phyloP scores from a whole-genome alignment of 108 stramenopile species.

The Epithemia pelagica region DNA sequence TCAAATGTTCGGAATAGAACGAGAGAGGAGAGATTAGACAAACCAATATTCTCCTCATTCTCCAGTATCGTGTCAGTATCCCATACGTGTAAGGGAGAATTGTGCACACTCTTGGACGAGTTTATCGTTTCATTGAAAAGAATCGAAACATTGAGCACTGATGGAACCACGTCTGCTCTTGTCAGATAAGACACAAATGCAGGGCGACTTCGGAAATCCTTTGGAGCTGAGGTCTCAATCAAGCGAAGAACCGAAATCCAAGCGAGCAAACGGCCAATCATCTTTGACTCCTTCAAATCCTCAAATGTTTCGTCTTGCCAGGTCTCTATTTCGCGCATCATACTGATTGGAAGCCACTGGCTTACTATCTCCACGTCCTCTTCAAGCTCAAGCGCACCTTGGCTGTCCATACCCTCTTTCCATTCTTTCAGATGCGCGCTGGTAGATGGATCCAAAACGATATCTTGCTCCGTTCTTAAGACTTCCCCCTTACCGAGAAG shows the following conservation, averaged over 20 bases:
- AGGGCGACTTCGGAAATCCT: slow-evolving; percentile 51
- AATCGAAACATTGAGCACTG: slow-evolving; percentile 45
- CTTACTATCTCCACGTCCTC: slow-evolving; percentile 42
- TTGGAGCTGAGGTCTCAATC: slow-evolving; percentile 42
- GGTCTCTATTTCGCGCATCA: slow-evolving; percentile 48
- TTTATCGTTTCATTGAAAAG: slow-evolving; percentile 38
- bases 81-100: background rate
- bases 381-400: slow-evolving; percentile 68
- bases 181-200: slow-evolving; percentile 53
- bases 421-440: slow-evolving; percentile 30
- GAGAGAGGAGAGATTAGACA: slow-evolving; percentile 44
- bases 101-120: slow-evolving; percentile 7
- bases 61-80: background rate
- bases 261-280: slow-evolving; percentile 40
- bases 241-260: slow-evolving; percentile 55
- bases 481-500: slow-evolving; percentile 19
- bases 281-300: slow-evolving; percentile 21
- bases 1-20: slow-evolving; percentile 68
- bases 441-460: background rate
- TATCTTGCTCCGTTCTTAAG: background rate
- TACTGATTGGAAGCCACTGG: slow-evolving; percentile 50
- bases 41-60: slow-evolving; percentile 10
- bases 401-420: slow-evolving; percentile 37
- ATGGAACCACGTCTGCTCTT: slow-evolving; percentile 27
- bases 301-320: slow-evolving; percentile 28